Conservation (phyloP, 2,329 filamentous ascomycete genomes). For the Fusarium graminum region DNA sequence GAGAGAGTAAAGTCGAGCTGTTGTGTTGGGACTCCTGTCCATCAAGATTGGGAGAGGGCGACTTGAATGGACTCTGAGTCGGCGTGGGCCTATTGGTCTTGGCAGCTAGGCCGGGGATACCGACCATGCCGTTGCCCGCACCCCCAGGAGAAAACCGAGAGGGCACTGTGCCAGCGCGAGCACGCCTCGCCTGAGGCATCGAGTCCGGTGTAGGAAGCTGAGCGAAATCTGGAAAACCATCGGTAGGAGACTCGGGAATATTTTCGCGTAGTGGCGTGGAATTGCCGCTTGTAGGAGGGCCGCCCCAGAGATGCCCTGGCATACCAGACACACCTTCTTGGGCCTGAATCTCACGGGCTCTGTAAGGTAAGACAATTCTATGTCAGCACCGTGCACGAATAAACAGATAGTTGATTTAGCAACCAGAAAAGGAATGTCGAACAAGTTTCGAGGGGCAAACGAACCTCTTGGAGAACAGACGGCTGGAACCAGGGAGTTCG, state of each 20-base stretch:
- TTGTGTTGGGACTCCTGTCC: conserved; percentile 62
- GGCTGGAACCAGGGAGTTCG: conserved; percentile 78
- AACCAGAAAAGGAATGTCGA: conserved; percentile 31
- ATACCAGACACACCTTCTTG: conserved; percentile 86
- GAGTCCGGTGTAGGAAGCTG: conserved; percentile 76
- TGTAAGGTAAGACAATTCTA: conserved; percentile 55
- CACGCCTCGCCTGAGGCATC: conserved; percentile 78
- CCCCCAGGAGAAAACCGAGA: conserved; percentile 89
- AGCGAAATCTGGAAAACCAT: conserved; percentile 93
- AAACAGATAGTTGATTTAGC: not conserved
- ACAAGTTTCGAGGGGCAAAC: conserved; percentile 52
- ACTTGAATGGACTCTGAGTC: conserved; percentile 86
- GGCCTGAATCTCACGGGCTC: conserved; percentile 95
- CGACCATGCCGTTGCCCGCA: conserved; percentile 70
- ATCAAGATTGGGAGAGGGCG: conserved; percentile 69
- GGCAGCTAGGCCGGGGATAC: conserved; percentile 70
- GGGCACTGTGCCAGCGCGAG: conserved; percentile 94
- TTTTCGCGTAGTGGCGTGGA: conserved; percentile 97
- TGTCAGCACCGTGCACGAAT: conserved; percentile 26
- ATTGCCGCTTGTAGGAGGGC: conserved; percentile 94
- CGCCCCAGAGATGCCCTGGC: conserved; percentile 90
- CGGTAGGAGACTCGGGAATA: conserved; percentile 95
- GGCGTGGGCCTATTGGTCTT: conserved; percentile 89
- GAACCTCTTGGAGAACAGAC: conserved; percentile 94
- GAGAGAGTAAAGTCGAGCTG: conserved; percentile 82